Percentiles rank a stretch among this genome's conserved stretches.
These are phyloP conservation scores for Nepenthes mirabilis DNA, from an alignment of 148 eudicot genomes.

Conservation along the genomic window DNA sequence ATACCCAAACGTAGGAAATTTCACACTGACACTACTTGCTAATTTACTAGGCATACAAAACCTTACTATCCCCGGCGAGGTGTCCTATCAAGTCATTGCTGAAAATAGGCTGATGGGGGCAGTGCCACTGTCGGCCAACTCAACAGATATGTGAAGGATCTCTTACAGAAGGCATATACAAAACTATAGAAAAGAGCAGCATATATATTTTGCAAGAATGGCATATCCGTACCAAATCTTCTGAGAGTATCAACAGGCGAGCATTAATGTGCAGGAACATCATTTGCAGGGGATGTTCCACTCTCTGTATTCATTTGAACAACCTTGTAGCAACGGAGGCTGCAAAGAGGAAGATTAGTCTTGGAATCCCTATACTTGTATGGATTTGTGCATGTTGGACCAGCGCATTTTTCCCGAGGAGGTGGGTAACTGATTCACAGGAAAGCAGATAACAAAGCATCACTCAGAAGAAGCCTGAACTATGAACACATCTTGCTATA, in stretches of 20 bases:
- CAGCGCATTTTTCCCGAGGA: conserved; percentile 77
- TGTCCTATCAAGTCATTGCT: too few species aligned
- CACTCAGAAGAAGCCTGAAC: conserved; percentile 39
- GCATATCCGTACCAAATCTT: too few species aligned
- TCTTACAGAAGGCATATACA: too few species aligned
- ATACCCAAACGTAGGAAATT: too few species aligned
- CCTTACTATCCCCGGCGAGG: too few species aligned
- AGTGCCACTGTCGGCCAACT: too few species aligned
- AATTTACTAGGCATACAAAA: too few species aligned
- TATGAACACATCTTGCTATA: conserved; percentile 54
- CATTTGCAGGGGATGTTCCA: conserved; percentile 3
- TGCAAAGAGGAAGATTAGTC: conserved; percentile 79
- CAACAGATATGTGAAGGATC: too few species aligned
- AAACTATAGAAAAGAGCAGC: too few species aligned
- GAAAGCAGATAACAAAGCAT: conserved; percentile 4
- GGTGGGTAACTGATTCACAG: conserved; percentile 49
- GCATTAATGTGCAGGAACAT: conserved; percentile 9
- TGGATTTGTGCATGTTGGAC: conserved; percentile 59
- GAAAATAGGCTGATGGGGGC: too few species aligned
- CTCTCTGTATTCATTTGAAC: conserved; percentile 24
- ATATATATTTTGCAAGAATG: too few species aligned
- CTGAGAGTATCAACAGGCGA: background rate
- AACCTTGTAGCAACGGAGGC: conserved; percentile 85
- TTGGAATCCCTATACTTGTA: conserved; percentile 89
- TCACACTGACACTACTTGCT: too few species aligned